Evolutionary conservation across 108 stramenopile genomes (phyloP).

Genomic region (Aurantiochytrium sp.): DNA sequence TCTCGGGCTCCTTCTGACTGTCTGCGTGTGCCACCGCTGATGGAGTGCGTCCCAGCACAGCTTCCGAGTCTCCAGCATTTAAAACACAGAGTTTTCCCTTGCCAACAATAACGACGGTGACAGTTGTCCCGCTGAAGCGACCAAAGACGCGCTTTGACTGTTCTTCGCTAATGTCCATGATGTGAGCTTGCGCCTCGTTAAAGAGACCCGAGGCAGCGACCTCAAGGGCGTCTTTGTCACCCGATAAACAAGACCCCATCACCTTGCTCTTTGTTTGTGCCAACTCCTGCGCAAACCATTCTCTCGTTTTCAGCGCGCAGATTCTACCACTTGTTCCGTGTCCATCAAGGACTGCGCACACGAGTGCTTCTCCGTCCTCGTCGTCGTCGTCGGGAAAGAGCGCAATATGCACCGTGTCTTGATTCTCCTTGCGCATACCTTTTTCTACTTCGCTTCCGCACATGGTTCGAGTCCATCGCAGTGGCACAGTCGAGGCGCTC

Average conservation of each 20-base stretch:
- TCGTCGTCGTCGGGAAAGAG: not conserved
- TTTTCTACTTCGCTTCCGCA: not conserved
- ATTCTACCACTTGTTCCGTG: not conserved
- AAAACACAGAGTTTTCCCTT: not conserved
- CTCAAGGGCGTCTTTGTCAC: not conserved
- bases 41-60: not conserved
- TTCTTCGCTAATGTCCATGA: not conserved
- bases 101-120: not conserved
- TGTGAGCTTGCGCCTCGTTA: not conserved
- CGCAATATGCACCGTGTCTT: not conserved
- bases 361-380: not conserved
- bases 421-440: slow-evolving; percentile 10
- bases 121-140: not conserved
- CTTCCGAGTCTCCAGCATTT: not conserved
- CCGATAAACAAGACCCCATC: not conserved
- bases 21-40: no score
- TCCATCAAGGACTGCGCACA: not conserved
- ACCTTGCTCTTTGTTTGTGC: not conserved
- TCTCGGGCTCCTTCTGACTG: not conserved
- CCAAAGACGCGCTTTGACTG: not conserved
- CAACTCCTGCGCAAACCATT: not conserved
- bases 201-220: not conserved
- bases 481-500: no score
- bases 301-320: not conserved
- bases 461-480: not conserved